Evolutionary conservation across 129 eudicot genomes (phyloP).

Genomic region (Flaveria sonorensis): DNA sequence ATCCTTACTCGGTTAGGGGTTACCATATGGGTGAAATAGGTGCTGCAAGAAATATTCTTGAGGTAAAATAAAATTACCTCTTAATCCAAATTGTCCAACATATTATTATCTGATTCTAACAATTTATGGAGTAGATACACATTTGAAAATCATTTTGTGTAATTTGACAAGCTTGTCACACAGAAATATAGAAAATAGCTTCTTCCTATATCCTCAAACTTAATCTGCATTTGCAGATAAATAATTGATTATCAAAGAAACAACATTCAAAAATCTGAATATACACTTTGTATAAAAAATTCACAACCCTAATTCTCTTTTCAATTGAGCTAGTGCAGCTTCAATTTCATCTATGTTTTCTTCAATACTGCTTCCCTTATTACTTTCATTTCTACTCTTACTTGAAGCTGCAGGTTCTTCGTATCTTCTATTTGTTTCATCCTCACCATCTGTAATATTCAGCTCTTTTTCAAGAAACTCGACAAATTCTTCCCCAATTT

Average conservation of each 20-base stretch:
- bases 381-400: constrained; percentile 33
- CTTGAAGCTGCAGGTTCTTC: constrained; percentile 37
- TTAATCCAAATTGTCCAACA: too few relatives aligned
- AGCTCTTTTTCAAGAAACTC: constrained; percentile 95
- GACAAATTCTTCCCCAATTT: constrained; percentile 92
- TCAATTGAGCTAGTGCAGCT: constrained; percentile 86
- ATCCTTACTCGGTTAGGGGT: too few relatives aligned
- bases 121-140: too few relatives aligned
- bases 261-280: constrained; percentile 26
- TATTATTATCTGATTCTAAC: too few relatives aligned
- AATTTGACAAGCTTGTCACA: not conserved
- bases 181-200: not conserved
- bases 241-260: constrained; percentile 6
- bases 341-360: constrained; percentile 85
- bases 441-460: constrained; percentile 62
- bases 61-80: too few relatives aligned
- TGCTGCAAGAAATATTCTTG: too few relatives aligned
- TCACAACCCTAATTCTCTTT: constrained; percentile 83
- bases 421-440: constrained; percentile 26
- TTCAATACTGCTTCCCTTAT: constrained; percentile 51
- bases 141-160: too few relatives aligned
- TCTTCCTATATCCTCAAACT: constrained; percentile 5
- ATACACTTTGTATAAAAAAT: constrained; percentile 12
- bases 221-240: constrained; percentile 36
- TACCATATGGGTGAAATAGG: too few relatives aligned